Base-by-base conservation (phyloP, 306 rosid genomes). In the Alnus glutinosa region DNA sequence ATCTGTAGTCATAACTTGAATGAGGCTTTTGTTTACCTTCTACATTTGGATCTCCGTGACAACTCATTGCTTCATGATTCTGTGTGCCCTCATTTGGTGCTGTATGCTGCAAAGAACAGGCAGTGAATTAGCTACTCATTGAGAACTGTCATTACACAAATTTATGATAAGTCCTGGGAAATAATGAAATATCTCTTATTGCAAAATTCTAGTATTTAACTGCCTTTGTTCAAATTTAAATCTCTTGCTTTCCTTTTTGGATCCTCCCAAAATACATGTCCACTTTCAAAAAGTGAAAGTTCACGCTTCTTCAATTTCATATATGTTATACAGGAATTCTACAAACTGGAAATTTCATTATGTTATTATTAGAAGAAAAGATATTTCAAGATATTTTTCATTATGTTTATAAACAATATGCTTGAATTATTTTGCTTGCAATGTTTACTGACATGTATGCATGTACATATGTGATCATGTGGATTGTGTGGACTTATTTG, bases 21-120 rank as follows among this genome's bases (percentile, higher is more conserved):
- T 80, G 16, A 71, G 77, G 50, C 78, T 78, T 67, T 67, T 75
- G 76, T 52, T 82, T 90, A 89, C 97, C 97, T 86, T 85, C 86
- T 48, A 62, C 69, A 62, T 62, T 77, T 66, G 71, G 34, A 81
- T 85, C 80, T 78, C 80, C 84, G 46, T 78, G 79, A 82, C 68
- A 36, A 58, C 71, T 75, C 58, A 59, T 67, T 71, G 58, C 77
- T 85, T 85, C 83, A 39, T 77, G 77, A 64, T 81, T 55, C 2
- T 51, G 57, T 39, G 76, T 78, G 75, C 79, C 86, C 71, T 71
- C 83, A 72, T 78, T 90, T 59, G 80, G 68, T 74, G 71, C 85
- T 71, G 57, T 80, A 30, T 59, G 80, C 97, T 94, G 95, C 89
- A 83, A 77, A 81, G 73, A 80, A 82, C 66, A 81, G n/a, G 36